Percentiles rank a stretch among this genome's conserved stretches.
phyloP scores from a whole-genome alignment of 805 yeast species.

The Candida tallmaniae region DNA sequence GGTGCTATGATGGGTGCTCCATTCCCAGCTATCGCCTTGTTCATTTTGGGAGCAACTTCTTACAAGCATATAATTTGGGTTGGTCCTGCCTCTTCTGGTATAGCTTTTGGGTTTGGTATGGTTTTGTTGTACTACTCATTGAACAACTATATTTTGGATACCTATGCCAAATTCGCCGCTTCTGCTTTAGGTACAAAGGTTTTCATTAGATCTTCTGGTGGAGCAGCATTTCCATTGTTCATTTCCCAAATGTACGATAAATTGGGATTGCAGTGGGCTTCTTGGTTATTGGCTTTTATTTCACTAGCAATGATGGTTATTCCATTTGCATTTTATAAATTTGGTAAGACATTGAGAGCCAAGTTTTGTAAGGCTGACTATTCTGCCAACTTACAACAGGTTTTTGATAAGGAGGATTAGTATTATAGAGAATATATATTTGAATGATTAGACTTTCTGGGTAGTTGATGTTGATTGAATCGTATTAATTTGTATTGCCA shows the following conservation, averaged over 20 bases:
- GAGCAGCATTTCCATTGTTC: conserved; percentile 82
- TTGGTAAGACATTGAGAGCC: conserved; percentile 59
- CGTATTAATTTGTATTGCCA: no score
- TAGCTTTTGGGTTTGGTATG: conserved; percentile 60
- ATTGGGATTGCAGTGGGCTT: conserved; percentile 76
- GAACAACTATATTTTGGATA: conserved; percentile 84
- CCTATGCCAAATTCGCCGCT: conserved; percentile 79
- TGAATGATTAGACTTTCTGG: no score
- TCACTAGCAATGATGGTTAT: conserved; percentile 70
- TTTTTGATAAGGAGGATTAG: no score
- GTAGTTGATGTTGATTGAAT: no score
- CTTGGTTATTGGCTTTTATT: conserved; percentile 72
- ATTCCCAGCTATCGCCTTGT: conserved; percentile 74
- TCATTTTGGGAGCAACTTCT: conserved; percentile 78
- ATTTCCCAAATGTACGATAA: conserved; percentile 76
- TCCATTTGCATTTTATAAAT: conserved; percentile 68
- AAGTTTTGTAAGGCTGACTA: conserved; percentile 68
- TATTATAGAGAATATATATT: no score
- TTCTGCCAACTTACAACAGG: conserved; percentile 11
- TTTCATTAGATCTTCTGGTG: conserved; percentile 75
- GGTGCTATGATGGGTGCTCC: conserved; percentile 85
- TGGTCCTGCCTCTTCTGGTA: conserved; percentile 57
- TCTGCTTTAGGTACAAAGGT: conserved; percentile 80
- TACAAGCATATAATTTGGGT: conserved; percentile 63
- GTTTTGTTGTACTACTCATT: conserved; percentile 54